A percentile compares a stretch with the other conserved stretches of the same genome.
Conservation (phyloP, 1,139 yeast genomes). For the Lizanozyma gosingica region DNA sequence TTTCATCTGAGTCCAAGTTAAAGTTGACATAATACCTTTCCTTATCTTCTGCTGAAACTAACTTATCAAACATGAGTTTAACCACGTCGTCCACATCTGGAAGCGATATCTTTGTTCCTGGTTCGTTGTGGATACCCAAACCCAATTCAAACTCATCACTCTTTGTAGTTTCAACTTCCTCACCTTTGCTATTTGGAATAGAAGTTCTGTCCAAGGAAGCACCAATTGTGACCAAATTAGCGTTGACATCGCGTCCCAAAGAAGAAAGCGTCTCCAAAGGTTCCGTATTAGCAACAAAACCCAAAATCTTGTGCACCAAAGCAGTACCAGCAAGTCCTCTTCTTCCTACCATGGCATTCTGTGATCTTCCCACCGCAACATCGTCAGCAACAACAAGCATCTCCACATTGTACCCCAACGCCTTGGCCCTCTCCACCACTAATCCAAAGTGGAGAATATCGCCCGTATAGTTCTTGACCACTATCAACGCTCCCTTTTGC, state of each 20-base stretch:
- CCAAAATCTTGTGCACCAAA: constrained; percentile 75
- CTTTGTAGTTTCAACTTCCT: constrained; percentile 36
- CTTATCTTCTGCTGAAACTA: constrained; percentile 44
- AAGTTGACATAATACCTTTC: constrained; percentile 71
- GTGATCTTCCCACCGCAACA: constrained; percentile 82
- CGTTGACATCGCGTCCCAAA: constrained; percentile 54
- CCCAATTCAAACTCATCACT: constrained; percentile 75
- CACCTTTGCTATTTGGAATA: constrained; percentile 50
- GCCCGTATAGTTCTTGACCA: constrained; percentile 90
- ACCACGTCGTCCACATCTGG: constrained; percentile 56
- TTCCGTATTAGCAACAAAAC: constrained; percentile 58
- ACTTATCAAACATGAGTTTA: constrained; percentile 42
- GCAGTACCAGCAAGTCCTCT: constrained; percentile 91
- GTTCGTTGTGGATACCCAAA: constrained; percentile 94
- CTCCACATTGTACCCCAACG: constrained; percentile 63
- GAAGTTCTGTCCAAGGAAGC: constrained; percentile 85
- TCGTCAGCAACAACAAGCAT: constrained; percentile 78
- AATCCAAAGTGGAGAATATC: constrained; percentile 88
- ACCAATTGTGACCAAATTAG: constrained; percentile 73
- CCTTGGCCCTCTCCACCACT: constrained; percentile 80
- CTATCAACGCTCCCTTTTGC: constrained; percentile 56
- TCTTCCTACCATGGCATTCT: constrained; percentile 87
- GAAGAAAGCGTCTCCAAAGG: constrained; percentile 41
- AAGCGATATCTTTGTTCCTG: constrained; percentile 64
- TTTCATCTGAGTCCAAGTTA: constrained; percentile 47